phyloP scores from a whole-genome alignment of 2,329 filamentous ascomycete genomes.

The Beauveria scarabaeidicola region DNA sequence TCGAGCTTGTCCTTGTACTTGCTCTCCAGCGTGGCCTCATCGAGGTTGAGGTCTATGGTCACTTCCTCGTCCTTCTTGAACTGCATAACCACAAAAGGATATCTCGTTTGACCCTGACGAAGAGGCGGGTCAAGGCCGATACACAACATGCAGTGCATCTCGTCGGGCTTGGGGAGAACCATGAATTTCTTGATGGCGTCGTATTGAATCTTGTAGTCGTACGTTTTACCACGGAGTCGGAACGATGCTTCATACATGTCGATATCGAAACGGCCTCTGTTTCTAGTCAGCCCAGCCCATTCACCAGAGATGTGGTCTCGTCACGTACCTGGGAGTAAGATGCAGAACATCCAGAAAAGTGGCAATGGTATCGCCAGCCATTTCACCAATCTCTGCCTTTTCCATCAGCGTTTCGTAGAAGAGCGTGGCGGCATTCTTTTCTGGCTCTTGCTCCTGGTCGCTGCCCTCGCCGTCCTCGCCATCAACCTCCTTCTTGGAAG shows the following conservation, averaged over 20 bases:
- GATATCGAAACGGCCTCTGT: slow-evolving; percentile 96
- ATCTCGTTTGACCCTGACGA: slow-evolving; percentile 92
- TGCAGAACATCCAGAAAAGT: slow-evolving; percentile 96
- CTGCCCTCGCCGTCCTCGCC: slow-evolving; percentile 58
- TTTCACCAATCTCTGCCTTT: slow-evolving; percentile 97
- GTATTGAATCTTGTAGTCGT: slow-evolving; percentile 99
- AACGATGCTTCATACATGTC: slow-evolving; percentile 99
- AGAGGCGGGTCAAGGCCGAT: slow-evolving; percentile 91
- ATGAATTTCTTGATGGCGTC: slow-evolving; percentile 98
- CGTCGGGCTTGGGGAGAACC: slow-evolving; percentile 96
- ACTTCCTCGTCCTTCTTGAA: slow-evolving; percentile 98
- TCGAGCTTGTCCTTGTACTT: slow-evolving; percentile 86
- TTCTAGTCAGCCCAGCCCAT: slow-evolving; percentile 17
- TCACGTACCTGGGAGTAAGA: slow-evolving; percentile 73
- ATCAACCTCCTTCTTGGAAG: slow-evolving; percentile 60
- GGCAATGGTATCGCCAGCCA: slow-evolving; percentile 95
- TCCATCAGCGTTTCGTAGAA: slow-evolving; percentile 98
- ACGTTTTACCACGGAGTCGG: slow-evolving; percentile 94
- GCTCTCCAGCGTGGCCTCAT: slow-evolving; percentile 73
- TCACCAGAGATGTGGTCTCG: not conserved
- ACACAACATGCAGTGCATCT: slow-evolving; percentile 89
- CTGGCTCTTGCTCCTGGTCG: slow-evolving; percentile 57
- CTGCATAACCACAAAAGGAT: slow-evolving; percentile 98
- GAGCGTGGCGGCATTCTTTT: slow-evolving; percentile 91
- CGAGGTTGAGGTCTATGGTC: slow-evolving; percentile 91